Evolutionary conservation across 2,329 filamentous ascomycete species (phyloP), one percentile per base, ranked within the genome.

Genomic region (Leptographium lundbergii): DNA sequence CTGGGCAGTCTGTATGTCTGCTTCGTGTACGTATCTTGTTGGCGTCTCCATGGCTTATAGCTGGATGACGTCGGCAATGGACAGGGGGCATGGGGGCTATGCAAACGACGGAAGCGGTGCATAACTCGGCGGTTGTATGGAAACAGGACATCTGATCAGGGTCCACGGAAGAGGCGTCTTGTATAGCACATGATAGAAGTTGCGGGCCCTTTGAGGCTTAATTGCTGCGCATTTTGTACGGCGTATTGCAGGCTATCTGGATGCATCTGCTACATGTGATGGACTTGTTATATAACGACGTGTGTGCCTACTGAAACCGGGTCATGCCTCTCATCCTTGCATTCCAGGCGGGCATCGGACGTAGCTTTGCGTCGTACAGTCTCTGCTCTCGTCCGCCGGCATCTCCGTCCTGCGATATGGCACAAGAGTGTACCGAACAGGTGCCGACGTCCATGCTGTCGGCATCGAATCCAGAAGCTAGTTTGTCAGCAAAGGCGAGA

Each of bases 381-480:
- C 75, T 73, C 0, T 84, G 83, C 76, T 85, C 80, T 54, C 73
- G 72, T 0, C 77, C 78, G 7, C 77, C 76, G 2, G 78, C 85
- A 60, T 90, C 86, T 64, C 90, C 88, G 0, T 79, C 75, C 1
- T 76, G 69, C 0, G 78, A 78, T 63, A 90, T 85, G 61, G 90
- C 90, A 78, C 86, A 94, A 1, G 82, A 82, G 68, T 95, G 90
- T 22, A 92, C 70, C 0, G 87, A 90, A 1, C 89, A 92, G 14
- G 65, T 66, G 11, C 88, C 89, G 19, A 81, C 77, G 0, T 83
- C 79, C 70, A 87, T 84, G 54, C 84, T 85, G 73, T 84, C 88
- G 25, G 88, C 88, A 64, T 91, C 91, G 85, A 89, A 90, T 0
- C 86, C 84, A 10, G 90, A 94, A 47, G 90, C 90, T 89, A 62